phyloP scores from a whole-genome alignment of 2,329 filamentous ascomycete species.

The Coniochaeta ligniaria region DNA sequence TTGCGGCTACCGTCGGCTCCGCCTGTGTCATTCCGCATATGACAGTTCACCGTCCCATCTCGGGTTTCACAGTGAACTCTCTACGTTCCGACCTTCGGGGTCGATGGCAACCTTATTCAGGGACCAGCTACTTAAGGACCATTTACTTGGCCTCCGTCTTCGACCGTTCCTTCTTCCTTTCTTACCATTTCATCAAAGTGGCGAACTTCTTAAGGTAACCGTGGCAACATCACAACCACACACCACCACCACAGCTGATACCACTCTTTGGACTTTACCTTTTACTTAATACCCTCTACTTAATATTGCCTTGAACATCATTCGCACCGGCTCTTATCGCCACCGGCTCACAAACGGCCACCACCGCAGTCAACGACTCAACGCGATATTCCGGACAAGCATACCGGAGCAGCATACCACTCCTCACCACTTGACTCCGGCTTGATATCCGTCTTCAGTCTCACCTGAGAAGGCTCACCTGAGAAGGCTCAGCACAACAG shows the following conservation, averaged over 20 bases:
- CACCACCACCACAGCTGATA: no score
- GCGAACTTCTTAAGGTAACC: no score
- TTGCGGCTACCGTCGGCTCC: constrained; percentile 13
- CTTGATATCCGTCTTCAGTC: background rate
- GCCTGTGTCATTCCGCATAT: background rate
- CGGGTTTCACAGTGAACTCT: constrained; percentile 9
- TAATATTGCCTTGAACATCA: background rate
- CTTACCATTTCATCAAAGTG: no score
- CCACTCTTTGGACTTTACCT: no score
- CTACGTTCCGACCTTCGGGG: constrained; percentile 4
- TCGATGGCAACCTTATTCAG: no score
- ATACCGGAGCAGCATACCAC: background rate
- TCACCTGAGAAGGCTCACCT: background rate
- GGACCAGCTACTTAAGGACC: no score
- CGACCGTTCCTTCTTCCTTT: background rate
- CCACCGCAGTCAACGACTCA: background rate
- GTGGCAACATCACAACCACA: no score
- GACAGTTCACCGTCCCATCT: constrained; percentile 1
- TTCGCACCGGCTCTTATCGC: background rate
- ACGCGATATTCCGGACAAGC: background rate
- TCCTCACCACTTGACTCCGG: background rate
- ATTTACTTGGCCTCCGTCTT: background rate
- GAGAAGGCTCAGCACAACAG: background rate
- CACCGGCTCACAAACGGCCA: background rate
- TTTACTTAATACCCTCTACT: no score